phyloP scores from a whole-genome alignment of 106 monocot genomes.

The Dendrobium officinale region DNA sequence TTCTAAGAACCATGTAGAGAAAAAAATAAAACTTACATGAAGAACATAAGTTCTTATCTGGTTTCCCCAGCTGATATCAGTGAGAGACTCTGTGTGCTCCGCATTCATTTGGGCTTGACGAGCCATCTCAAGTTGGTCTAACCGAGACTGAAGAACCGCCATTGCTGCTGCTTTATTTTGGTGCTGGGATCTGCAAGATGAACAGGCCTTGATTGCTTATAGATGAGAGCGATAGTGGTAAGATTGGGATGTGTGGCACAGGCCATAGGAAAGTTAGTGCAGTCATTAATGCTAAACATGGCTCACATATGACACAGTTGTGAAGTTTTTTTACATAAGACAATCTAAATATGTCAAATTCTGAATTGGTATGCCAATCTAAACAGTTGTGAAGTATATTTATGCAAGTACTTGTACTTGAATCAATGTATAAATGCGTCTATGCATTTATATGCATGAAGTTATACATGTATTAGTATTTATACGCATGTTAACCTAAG shows the following conservation, averaged over 20 bases:
- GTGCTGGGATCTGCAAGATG: slow-evolving; percentile 74
- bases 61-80: slow-evolving; percentile 94
- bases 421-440: too few species aligned
- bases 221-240: not conserved
- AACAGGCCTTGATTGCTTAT: not conserved
- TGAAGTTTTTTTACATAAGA: not conserved
- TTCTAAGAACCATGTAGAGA: not conserved
- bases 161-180: slow-evolving; percentile 87
- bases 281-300: not conserved
- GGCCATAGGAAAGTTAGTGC: not conserved
- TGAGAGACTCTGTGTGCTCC: slow-evolving; percentile 84
- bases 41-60: slow-evolving; percentile 88
- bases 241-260: too few species aligned
- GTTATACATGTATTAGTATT: too few species aligned
- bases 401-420: too few species aligned
- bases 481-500: too few species aligned
- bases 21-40: slow-evolving; percentile 39
- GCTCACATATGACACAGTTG: not conserved
- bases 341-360: too few species aligned
- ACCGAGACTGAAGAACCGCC: slow-evolving; percentile 85
- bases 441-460: too few species aligned
- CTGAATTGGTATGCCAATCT: too few species aligned
- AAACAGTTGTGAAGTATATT: too few species aligned
- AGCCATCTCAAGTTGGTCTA: slow-evolving; percentile 93
- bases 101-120: slow-evolving; percentile 87